Evolutionary conservation across 768 basidiomycete genomes (phyloP).

Genomic region (Rhodotorula babjevae): DNA sequence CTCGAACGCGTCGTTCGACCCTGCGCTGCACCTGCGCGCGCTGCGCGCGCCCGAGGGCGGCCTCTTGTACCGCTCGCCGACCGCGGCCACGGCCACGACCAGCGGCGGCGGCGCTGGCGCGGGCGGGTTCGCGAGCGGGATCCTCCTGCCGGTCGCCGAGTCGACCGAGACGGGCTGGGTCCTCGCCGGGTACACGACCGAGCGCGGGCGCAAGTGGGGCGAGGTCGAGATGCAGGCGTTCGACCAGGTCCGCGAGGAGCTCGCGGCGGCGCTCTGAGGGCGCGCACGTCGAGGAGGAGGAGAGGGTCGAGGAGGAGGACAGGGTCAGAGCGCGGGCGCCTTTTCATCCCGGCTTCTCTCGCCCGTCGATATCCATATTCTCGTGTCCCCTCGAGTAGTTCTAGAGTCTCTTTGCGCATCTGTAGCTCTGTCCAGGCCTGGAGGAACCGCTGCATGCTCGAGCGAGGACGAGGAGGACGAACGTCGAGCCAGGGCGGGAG

Average conservation of each 20-base stretch:
- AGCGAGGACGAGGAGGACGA: too few species aligned
- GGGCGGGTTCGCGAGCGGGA: conserved; percentile 23
- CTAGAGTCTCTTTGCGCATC: too few species aligned
- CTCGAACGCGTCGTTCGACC: conserved; percentile 21
- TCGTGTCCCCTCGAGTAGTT: too few species aligned
- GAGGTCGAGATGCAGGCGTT: conserved; percentile 24
- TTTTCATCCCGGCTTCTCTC: not conserved
- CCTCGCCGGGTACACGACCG: conserved; percentile 23
- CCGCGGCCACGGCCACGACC: not conserved
- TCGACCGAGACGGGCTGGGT: conserved; percentile 15
- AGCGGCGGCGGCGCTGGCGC: too few species aligned
- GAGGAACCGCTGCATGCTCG: too few species aligned
- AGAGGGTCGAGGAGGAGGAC: too few species aligned
- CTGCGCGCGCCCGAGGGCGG: conserved; percentile 28
- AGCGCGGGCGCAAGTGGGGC: conserved; percentile 13
- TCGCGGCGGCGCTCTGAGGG: conserved; percentile 2
- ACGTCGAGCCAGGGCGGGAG: too few species aligned
- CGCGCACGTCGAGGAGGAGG: not conserved
- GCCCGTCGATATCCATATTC: not conserved
- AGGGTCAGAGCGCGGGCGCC: not conserved
- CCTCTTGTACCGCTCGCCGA: conserved; percentile 14
- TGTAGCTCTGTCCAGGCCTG: too few species aligned
- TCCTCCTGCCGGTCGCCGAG: conserved; percentile 22
- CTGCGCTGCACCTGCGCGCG: conserved; percentile 20
- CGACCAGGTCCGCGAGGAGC: not conserved